A percentile compares a stretch with the other conserved stretches of the same genome.
These are phyloP conservation scores for Phylloboletellus chloephorus DNA, from an alignment of 1,284 basidiomycete species.

Conservation along the genomic window DNA sequence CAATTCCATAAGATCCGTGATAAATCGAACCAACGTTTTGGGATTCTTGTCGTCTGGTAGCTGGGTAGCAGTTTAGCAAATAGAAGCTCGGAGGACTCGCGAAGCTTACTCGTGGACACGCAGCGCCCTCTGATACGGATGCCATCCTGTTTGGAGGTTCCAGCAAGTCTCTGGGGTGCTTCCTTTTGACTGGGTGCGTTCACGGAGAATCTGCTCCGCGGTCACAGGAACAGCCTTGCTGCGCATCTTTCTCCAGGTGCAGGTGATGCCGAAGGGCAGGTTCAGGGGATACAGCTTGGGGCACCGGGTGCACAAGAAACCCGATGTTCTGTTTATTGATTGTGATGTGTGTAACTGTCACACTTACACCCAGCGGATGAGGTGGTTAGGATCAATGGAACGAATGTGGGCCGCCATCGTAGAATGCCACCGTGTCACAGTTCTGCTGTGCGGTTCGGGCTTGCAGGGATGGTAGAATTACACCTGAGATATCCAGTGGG, in stretches of 20 bases:
- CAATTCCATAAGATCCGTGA: slow-evolving; percentile 60
- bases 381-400: slow-evolving; percentile 55
- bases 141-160: slow-evolving; percentile 33
- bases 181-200: slow-evolving; percentile 42
- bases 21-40: slow-evolving; percentile 42
- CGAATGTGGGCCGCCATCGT: slow-evolving; percentile 42
- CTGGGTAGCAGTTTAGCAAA: slow-evolving; percentile 21
- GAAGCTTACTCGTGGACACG: slow-evolving; percentile 44
- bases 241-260: slow-evolving; percentile 33
- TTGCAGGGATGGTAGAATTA: slow-evolving; percentile 45
- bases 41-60: slow-evolving; percentile 42
- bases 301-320: slow-evolving; percentile 55
- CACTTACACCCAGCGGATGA: slow-evolving; percentile 57
- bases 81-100: neutral
- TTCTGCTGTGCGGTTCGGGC: slow-evolving; percentile 43
- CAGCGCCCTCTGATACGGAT: slow-evolving; percentile 58
- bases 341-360: neutral
- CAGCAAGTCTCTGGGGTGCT: slow-evolving; percentile 27
- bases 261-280: slow-evolving; percentile 38
- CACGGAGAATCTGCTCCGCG: slow-evolving; percentile 40
- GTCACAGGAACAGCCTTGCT: slow-evolving; percentile 37
- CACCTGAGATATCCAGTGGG: slow-evolving; percentile 37
- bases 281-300: slow-evolving; percentile 47
- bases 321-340: slow-evolving; percentile 40
- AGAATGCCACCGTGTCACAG: slow-evolving; percentile 53